Percentiles rank a stretch among this genome's conserved stretches.
phyloP scores from a whole-genome alignment of 805 yeast genomes.

The Tetrapisispora namnaoensis region DNA sequence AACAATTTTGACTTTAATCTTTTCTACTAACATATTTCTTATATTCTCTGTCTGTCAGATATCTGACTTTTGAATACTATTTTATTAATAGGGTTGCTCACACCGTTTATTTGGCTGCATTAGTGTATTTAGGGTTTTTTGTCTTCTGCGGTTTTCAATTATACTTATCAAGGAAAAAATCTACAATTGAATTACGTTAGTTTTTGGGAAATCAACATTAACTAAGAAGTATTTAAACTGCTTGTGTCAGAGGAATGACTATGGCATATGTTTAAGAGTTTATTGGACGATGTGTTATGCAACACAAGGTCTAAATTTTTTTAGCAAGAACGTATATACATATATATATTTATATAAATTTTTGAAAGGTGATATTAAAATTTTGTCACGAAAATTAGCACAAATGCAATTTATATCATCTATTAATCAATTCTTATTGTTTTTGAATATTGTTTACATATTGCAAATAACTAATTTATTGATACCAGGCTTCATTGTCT shows the following conservation, averaged over 20 bases:
- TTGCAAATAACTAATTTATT: too few relatives aligned
- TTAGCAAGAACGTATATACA: too few relatives aligned
- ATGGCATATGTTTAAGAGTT: neutral
- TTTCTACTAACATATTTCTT: neutral
- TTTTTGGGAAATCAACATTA: neutral
- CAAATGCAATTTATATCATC: too few relatives aligned
- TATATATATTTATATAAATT: too few relatives aligned
- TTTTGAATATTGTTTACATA: too few relatives aligned
- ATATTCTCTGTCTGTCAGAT: neutral
- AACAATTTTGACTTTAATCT: neutral
- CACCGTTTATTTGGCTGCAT: conserved; percentile 82
- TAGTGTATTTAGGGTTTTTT: conserved; percentile 71
- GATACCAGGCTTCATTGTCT: too few relatives aligned
- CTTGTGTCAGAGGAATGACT: neutral
- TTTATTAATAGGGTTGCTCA: conserved; percentile 53
- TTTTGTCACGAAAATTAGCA: too few relatives aligned
- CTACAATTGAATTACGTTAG: conserved; percentile 46
- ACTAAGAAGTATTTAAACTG: neutral
- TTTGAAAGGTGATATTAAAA: too few relatives aligned
- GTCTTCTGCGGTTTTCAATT: conserved; percentile 87
- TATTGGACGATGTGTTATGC: neutral
- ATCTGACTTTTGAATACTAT: neutral
- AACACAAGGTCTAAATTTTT: too few relatives aligned
- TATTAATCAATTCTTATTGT: too few relatives aligned
- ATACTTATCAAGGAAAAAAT: conserved; percentile 49